Evolutionary conservation across 805 yeast genomes (phyloP), one percentile per base, ranked within the genome.

Genomic region (Yamadazyma endophytica): DNA sequence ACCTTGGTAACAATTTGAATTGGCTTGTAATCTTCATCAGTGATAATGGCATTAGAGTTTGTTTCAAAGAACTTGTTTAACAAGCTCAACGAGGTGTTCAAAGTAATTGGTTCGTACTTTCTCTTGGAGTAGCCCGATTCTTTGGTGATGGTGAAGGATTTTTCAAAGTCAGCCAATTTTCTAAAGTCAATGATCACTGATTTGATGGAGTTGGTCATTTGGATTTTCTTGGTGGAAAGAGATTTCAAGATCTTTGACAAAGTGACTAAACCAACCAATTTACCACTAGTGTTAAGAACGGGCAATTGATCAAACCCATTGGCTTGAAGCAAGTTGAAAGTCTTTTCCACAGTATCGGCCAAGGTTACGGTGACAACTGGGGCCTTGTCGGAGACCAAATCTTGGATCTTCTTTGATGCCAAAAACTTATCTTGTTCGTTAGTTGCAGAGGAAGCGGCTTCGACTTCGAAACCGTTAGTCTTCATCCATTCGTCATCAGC

Each of bases 401-500:
- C 87, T 33, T 67, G 68, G 46, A 85, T 82, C 28, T 79, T 78
- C 39, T 55, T 59, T 31, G 44, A 40, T 22, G 52, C 33, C 48
- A 69, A 58, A 46, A 64, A 52, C 29, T 57, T 59, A 39, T 66
- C 72, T 14, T 71, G 58, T 42, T 69, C 69, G 25, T 49, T 55
- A 33, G 61, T 58, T 13, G 64, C 49, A 26, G 59, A 50, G 9
- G 57, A 55, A 33, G 71, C 56, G 33, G 68, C 63, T 42, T 76
- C 84, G 43, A 81, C 74, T 38, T 57, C 56, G 50, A 86, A 79
- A 3, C 83, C 82, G 54, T 85, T 83, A 47, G 75, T 75, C 54
- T 71, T 73, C 82, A 85, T 77, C 95, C 95, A 85, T 59, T 84
- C 94, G 49, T 86, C 94, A 55, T 85, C 94, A 22, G 84, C 90